Conservation (phyloP, 495 filamentous ascomycete genomes). For the Trichoderma asperelloides region DNA sequence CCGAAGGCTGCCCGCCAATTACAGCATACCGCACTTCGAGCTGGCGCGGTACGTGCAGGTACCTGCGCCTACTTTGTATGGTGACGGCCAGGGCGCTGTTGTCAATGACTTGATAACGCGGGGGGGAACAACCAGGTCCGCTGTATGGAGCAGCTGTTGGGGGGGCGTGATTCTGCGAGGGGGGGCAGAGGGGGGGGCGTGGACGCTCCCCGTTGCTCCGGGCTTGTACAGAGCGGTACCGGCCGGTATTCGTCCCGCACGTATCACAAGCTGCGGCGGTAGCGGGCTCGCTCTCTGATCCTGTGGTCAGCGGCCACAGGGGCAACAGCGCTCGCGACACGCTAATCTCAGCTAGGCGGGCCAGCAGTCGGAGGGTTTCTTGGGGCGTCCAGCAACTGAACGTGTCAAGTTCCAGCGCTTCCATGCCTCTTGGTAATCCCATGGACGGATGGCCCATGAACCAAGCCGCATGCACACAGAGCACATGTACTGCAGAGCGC, state of each 20-base stretch:
- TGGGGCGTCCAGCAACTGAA: not conserved
- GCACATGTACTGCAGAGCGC: no score
- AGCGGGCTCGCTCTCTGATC: not conserved
- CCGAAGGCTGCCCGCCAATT: not conserved
- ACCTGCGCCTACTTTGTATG: not conserved
- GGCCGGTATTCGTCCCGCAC: not conserved
- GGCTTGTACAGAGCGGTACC: not conserved
- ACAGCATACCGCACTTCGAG: not conserved
- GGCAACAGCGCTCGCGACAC: not conserved
- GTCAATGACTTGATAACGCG: conserved; percentile 6
- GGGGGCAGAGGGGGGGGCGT: not conserved
- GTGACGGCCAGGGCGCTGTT: not conserved
- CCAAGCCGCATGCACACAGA: no score
- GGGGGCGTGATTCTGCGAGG: not conserved
- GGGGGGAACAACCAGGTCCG: not conserved
- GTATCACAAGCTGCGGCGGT: not conserved
- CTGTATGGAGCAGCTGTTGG: not conserved
- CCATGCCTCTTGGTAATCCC: not conserved
- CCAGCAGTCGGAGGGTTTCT: not conserved
- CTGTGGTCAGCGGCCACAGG: conserved; percentile 8
- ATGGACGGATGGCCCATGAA: no score
- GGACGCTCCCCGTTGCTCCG: not conserved
- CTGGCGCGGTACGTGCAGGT: not conserved
- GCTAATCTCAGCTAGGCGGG: conserved; percentile 4
- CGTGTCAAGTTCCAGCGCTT: not conserved